Conservation (phyloP, 1,139 yeast genomes). For the Nadsonia starkeyi-henricii region DNA sequence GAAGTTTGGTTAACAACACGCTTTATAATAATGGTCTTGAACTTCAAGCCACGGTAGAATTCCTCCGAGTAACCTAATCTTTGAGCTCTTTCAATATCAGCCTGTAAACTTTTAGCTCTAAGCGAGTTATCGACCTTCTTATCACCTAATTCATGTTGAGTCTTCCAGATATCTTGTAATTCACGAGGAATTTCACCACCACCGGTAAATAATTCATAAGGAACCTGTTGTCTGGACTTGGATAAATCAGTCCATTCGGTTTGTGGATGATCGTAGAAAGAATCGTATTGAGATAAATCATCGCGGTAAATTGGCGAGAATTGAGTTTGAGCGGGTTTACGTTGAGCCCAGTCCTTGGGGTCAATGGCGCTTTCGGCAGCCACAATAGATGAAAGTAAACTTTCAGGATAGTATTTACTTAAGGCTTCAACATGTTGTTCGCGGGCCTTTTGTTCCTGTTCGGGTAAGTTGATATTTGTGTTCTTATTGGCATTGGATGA, state of each 20-base stretch:
- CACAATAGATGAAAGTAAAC: constrained; percentile 63
- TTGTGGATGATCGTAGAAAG: constrained; percentile 41
- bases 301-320: constrained; percentile 52
- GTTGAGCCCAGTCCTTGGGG: constrained; percentile 40
- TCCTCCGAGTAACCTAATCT: not conserved
- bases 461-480: not conserved
- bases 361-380: constrained; percentile 63
- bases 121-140: not conserved
- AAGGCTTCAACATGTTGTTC: constrained; percentile 45
- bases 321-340: constrained; percentile 26
- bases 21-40: constrained; percentile 29
- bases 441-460: constrained; percentile 13
- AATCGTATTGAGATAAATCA: constrained; percentile 43
- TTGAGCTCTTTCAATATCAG: not conserved
- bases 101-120: not conserved
- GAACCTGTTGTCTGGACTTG: constrained; percentile 31
- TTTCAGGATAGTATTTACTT: constrained; percentile 60
- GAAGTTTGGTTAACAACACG: constrained; percentile 86
- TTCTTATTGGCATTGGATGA: not conserved
- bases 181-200: not conserved
- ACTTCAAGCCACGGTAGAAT: not conserved
- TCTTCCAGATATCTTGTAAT: not conserved
- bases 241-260: constrained; percentile 31
- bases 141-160: not conserved
- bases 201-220: constrained; percentile 29